Evolutionary conservation across 257 asterid genomes (phyloP).

Genomic region (Haberlea rhodopensis): DNA sequence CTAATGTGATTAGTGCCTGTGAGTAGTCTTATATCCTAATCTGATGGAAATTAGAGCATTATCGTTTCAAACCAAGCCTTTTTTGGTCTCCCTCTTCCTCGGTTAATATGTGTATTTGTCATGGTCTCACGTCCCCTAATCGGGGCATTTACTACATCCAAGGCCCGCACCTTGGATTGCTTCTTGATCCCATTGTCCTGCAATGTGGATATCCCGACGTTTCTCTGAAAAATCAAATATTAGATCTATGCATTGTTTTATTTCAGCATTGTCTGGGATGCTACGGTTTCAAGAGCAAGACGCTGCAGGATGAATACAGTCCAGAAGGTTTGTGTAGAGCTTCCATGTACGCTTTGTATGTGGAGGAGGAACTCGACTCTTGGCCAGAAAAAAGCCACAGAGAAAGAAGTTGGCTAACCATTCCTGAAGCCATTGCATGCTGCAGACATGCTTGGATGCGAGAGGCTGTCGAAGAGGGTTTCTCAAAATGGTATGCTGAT

Average conservation of each 20-base stretch:
- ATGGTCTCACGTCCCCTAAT: too few relatives aligned
- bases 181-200: neutral
- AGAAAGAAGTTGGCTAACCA: slow-evolving; percentile 70
- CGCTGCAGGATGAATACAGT: slow-evolving; percentile 75
- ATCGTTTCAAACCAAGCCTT: neutral
- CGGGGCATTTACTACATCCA: too few relatives aligned
- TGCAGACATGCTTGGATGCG: slow-evolving; percentile 90
- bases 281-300: slow-evolving; percentile 82
- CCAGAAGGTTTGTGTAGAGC: slow-evolving; percentile 92
- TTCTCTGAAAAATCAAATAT: too few relatives aligned
- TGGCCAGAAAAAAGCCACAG: slow-evolving; percentile 84
- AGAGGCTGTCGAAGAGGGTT: slow-evolving; percentile 74
- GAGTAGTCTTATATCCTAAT: too few relatives aligned
- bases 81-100: too few relatives aligned
- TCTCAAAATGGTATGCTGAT: slow-evolving; percentile 59
- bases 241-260: neutral
- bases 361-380: slow-evolving; percentile 73
- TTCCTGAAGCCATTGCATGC: slow-evolving; percentile 58
- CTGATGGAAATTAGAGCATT: too few relatives aligned
- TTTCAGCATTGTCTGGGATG: slow-evolving; percentile 79
- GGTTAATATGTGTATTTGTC: too few relatives aligned
- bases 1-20: too few relatives aligned
- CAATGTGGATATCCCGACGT: neutral
- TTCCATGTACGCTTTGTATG: slow-evolving; percentile 78
- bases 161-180: neutral